Percentiles rank a stretch among this genome's conserved stretches.
Conservation (phyloP, 2,329 filamentous ascomycete genomes). For the Penicillium aurantiogriseum region DNA sequence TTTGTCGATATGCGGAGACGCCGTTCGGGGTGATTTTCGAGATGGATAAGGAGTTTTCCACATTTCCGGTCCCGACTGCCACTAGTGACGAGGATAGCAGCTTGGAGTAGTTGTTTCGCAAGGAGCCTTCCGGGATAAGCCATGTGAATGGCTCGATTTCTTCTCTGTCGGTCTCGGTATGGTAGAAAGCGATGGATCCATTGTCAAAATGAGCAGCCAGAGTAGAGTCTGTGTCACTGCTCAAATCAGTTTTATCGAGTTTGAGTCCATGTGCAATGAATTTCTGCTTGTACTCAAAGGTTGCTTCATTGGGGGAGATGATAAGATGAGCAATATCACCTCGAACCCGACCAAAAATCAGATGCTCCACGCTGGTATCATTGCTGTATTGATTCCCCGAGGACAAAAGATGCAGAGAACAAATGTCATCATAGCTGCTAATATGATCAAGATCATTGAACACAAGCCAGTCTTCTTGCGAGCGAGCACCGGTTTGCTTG, state of each 20-base stretch:
- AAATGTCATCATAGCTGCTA: conserved; percentile 60
- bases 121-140: conserved; percentile 23
- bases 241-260: conserved; percentile 52
- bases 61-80: conserved; percentile 51
- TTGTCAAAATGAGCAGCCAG: conserved; percentile 55
- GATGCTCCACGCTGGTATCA: conserved; percentile 40
- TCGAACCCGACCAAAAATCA: conserved; percentile 58
- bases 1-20: conserved; percentile 35
- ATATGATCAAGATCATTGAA: conserved; percentile 52
- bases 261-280: conserved; percentile 46
- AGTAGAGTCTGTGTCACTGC: conserved; percentile 40
- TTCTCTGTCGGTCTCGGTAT: conserved; percentile 33
- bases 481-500: conserved; percentile 42
- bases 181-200: conserved; percentile 49
- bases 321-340: conserved; percentile 49
- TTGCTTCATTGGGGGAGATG: conserved; percentile 31
- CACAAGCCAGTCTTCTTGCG: conserved; percentile 48
- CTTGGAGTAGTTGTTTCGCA: conserved; percentile 50
- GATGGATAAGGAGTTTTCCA: conserved; percentile 48
- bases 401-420: conserved; percentile 53
- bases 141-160: conserved; percentile 39
- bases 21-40: conserved; percentile 51
- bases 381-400: conserved; percentile 40
- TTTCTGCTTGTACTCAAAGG: conserved; percentile 36
- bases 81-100: conserved; percentile 53